phyloP scores from a whole-genome alignment of 257 asterid species.

The Misopates orontium region DNA sequence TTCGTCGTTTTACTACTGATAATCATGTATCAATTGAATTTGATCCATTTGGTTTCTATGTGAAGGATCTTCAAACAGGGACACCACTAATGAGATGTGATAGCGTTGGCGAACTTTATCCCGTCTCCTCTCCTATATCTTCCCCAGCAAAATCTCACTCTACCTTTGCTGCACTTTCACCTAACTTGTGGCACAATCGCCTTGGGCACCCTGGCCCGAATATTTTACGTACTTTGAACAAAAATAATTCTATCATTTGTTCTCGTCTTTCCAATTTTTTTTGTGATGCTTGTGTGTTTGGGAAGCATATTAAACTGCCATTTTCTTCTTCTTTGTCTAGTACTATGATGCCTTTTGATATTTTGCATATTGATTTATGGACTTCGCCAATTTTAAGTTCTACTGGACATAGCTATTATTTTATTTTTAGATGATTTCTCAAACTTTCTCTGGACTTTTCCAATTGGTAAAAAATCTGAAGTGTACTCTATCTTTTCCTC shows the following conservation, averaged over 20 bases:
- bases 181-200: background rate
- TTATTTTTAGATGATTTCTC: background rate
- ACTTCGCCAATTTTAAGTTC: background rate
- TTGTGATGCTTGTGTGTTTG: background rate
- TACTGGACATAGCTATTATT: no score
- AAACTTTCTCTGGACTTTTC: background rate
- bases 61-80: no score
- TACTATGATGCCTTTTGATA: background rate
- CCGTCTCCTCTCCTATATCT: no score
- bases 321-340: background rate
- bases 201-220: background rate
- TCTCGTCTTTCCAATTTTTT: background rate
- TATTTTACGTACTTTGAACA: background rate
- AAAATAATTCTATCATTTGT: no score
- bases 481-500: background rate
- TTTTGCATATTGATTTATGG: background rate
- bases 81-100: no score
- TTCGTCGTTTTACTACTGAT: no score
- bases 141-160: no score
- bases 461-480: no score
- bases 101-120: no score
- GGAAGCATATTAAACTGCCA: background rate
- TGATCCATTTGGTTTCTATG: no score
- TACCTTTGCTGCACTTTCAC: background rate
- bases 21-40: no score